Conservation (phyloP, 176 grass and related monocot genomes). For the Oryza coarctata region DNA sequence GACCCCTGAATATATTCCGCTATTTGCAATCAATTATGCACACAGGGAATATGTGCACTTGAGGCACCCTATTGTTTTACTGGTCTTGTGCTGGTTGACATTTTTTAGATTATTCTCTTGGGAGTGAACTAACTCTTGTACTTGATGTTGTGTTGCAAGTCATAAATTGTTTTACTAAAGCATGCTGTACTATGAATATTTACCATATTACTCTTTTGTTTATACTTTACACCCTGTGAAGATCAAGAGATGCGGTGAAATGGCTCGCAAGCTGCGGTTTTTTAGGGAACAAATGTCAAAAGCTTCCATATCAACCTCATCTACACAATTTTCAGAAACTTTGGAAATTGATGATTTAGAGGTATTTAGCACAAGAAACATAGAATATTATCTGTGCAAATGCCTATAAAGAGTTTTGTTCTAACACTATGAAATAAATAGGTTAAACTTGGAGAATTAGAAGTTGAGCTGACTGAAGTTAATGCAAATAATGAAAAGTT, state of each 20-base stretch:
- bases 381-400: not conserved
- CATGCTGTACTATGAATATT: conserved; percentile 21
- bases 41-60: not conserved
- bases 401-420: not conserved
- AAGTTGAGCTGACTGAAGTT: conserved; percentile 89
- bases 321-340: conserved; percentile 33
- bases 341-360: conserved; percentile 77
- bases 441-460: conserved; percentile 85
- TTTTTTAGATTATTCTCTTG: not conserved
- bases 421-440: conserved; percentile 36
- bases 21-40: not conserved
- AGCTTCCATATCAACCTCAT: conserved; percentile 54
- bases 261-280: conserved; percentile 75
- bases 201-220: not conserved
- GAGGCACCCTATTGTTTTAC: not conserved
- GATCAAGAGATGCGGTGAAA: conserved; percentile 95
- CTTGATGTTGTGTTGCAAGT: not conserved
- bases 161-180: not conserved
- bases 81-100: not conserved
- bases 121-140: not conserved
- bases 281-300: conserved; percentile 84
- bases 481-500: conserved; percentile 90
- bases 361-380: conserved; percentile 44
- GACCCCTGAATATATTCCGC: not conserved
- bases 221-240: conserved; percentile 18